Evolutionary conservation across 176 grass and related monocot genomes (phyloP).

Genomic region (Rhynchospora breviuscula): DNA sequence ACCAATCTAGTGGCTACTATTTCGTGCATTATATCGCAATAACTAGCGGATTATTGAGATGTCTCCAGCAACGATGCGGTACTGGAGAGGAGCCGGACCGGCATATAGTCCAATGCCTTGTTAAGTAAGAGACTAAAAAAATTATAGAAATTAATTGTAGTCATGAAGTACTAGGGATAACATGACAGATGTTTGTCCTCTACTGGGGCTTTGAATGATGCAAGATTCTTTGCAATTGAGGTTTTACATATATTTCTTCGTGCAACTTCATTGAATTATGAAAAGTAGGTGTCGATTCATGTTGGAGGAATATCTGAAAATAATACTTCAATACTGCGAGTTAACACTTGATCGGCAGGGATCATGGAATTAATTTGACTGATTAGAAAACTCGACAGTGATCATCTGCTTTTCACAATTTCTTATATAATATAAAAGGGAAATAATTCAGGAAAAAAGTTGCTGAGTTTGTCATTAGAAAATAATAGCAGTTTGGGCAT

Average conservation of each 20-base stretch:
- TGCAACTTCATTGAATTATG: neutral
- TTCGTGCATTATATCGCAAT: neutral
- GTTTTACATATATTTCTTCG: neutral
- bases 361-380: neutral
- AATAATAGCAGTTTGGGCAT: neutral
- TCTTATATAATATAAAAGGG: neutral
- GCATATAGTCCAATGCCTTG: conserved; percentile 2
- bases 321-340: neutral
- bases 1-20: neutral
- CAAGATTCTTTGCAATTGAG: neutral
- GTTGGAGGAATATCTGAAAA: neutral
- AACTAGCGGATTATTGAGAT: neutral
- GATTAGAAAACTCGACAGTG: neutral
- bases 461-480: neutral
- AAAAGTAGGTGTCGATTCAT: neutral
- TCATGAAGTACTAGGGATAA: conserved; percentile 7
- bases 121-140: conserved; percentile 1
- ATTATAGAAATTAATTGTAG: neutral
- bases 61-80: neutral
- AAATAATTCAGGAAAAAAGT: neutral
- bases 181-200: conserved; percentile 5
- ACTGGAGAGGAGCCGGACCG: neutral
- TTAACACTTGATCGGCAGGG: neutral
- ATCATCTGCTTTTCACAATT: neutral
- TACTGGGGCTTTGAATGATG: neutral